Evolutionary conservation across 345 rosid genomes (phyloP), one percentile per base, ranked within the genome.

Genomic region (Brassica rapa): DNA sequence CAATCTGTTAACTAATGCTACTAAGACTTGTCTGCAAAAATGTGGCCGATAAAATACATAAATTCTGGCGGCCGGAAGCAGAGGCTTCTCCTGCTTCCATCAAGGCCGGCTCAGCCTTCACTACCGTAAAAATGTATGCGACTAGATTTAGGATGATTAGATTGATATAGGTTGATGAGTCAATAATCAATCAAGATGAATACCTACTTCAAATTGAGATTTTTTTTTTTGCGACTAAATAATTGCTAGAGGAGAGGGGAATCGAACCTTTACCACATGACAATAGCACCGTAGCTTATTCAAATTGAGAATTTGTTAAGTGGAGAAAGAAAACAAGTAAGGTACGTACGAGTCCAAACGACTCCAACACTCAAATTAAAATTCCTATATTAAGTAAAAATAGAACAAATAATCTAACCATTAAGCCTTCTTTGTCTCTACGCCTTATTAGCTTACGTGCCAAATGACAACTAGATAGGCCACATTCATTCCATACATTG

Each of bases 311-410:
- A 71, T 5, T 19, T 30, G 15, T 7, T 21, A 59, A 72, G 73
- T 60, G 63, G 75, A 33, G 39, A 33, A 70, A 70, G 2, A 49
- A 49, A 14, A 14, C 21, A 76, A 30, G 53, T 43, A 69, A 49
- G 19, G 56, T 43, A 68, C 80, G 16, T 76, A 70, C 37, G 29
- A 62, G 66, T 62, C 71, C 29, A 77, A 70, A 78, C 4, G 55
- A 66, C 73, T 21, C 61, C 62, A 25, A 46, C 62, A 73, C 71
- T 72, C 62, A 29, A 67, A 56, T 27, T 12, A 64, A 12, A 7
- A 24, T 49, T 61, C 16, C 67, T 66, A 8, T 69, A 23, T 9
- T 9, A 33, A 59, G 61, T 14, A 49, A 49, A 23, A n/a, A 32
- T 12, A 73, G 59, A 23, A 27, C 33, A 67, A 24, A 39, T 15